Evolutionary conservation across 345 rosid genomes (phyloP).

Genomic region (Melastoma malabathricum): DNA sequence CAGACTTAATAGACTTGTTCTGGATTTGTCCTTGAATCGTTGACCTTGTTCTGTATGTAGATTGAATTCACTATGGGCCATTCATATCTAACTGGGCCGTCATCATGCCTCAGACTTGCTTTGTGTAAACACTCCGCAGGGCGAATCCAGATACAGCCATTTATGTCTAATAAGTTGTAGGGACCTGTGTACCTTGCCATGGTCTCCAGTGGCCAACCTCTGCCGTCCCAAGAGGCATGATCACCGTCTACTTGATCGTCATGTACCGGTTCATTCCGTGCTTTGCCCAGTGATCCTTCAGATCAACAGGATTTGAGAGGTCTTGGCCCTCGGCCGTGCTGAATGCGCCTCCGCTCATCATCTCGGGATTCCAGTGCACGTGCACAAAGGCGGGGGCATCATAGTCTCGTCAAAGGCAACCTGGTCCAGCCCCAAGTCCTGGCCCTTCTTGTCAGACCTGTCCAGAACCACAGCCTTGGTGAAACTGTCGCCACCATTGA

Average conservation of each 20-base stretch:
- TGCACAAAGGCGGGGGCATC: conserved; percentile 87
- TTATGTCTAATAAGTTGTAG: too few species aligned
- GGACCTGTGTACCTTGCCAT: too few species aligned
- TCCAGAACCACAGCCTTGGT: conserved; percentile 35
- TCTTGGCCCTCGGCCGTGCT: conserved; percentile 73
- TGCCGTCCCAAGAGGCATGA: not conserved
- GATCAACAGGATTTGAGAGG: conserved; percentile 57
- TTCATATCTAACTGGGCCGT: too few species aligned
- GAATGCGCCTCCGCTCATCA: conserved; percentile 97
- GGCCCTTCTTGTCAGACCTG: conserved; percentile 76
- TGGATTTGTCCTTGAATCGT: too few species aligned
- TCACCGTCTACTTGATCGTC: conserved; percentile 13
- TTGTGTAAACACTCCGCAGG: too few species aligned
- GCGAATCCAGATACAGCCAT: too few species aligned
- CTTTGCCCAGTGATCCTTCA: conserved; percentile 71
- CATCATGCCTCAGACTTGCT: too few species aligned
- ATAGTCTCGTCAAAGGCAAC: conserved; percentile 82
- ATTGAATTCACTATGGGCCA: too few species aligned
- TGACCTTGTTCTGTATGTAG: too few species aligned
- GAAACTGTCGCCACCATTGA: conserved; percentile 45
- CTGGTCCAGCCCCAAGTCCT: conserved; percentile 81
- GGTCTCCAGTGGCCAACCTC: too few species aligned
- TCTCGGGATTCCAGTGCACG: conserved; percentile 82
- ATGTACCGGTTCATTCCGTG: conserved; percentile 32
- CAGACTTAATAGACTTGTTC: too few species aligned